Evolutionary conservation across 2,329 filamentous ascomycete species (phyloP).

Genomic region (Cephalotrichum gorgonifer): DNA sequence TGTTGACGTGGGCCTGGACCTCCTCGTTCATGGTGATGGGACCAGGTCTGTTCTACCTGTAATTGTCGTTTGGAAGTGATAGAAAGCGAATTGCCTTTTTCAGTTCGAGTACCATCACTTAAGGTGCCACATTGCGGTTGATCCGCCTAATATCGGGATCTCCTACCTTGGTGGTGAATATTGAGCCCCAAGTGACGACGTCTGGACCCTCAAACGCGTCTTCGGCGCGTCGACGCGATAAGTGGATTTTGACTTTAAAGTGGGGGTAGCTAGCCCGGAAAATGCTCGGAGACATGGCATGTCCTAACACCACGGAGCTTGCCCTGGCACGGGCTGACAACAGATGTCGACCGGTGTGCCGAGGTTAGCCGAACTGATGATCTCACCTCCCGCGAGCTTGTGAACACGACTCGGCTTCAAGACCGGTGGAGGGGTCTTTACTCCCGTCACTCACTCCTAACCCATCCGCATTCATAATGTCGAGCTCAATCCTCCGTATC

Average conservation of each 20-base stretch:
- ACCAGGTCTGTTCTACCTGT: slow-evolving; percentile 35
- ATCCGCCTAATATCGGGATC: not conserved
- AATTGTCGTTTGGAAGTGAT: not conserved
- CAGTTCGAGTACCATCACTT: not conserved
- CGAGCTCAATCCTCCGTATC: slow-evolving; percentile 25
- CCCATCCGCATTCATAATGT: slow-evolving; percentile 22
- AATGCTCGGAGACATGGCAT: not conserved
- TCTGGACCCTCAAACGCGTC: not conserved
- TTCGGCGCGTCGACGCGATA: slow-evolving; percentile 1
- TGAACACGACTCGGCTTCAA: not conserved
- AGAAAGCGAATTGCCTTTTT: not conserved
- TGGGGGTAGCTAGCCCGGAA: not conserved
- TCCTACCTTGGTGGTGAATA: too few relatives aligned
- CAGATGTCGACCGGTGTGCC: slow-evolving; percentile 15
- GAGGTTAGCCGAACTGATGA: slow-evolving; percentile 28
- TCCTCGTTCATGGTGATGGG: slow-evolving; percentile 74
- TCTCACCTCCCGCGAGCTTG: slow-evolving; percentile 8
- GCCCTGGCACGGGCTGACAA: not conserved
- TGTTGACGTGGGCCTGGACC: slow-evolving; percentile 87
- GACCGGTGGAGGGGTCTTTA: not conserved
- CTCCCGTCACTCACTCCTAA: not conserved
- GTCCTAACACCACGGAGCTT: not conserved
- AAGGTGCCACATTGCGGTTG: not conserved
- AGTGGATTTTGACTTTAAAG: not conserved
- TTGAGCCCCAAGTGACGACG: not conserved